Evolutionary conservation across 2,329 filamentous ascomycete species (phyloP).

Genomic region (Talaromyces sp.): DNA sequence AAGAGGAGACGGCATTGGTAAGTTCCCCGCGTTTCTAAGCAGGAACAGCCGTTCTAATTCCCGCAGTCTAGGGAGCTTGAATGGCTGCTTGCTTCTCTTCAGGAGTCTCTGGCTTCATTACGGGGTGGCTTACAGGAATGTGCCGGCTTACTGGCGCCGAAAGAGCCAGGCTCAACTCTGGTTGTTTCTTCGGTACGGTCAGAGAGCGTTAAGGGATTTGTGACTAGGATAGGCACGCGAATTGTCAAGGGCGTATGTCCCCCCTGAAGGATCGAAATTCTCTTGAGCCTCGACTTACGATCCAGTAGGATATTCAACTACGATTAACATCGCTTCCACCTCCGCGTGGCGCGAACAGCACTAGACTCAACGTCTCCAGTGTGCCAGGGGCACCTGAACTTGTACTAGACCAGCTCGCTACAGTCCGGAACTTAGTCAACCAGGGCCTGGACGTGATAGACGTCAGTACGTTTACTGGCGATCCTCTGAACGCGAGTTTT

Average conservation of each 20-base stretch:
- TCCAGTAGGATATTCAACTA: conserved; percentile 67
- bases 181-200: conserved; percentile 83
- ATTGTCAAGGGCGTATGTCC: conserved; percentile 80
- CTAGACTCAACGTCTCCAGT: conserved; percentile 53
- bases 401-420: conserved; percentile 67
- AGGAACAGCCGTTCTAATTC: conserved; percentile 1
- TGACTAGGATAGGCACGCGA: conserved; percentile 85
- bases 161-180: conserved; percentile 82
- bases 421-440: conserved; percentile 74
- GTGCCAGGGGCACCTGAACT: conserved; percentile 57
- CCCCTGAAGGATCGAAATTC: neutral
- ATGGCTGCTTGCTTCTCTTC: conserved; percentile 63
- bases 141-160: conserved; percentile 78
- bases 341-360: conserved; percentile 52
- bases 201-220: conserved; percentile 86
- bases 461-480: conserved; percentile 70
- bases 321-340: conserved; percentile 59
- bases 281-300: neutral
- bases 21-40: conserved; percentile 19
- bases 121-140: conserved; percentile 81
- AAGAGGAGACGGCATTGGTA: conserved; percentile 56
- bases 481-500: conserved; percentile 59
- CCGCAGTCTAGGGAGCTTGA: conserved; percentile 57
- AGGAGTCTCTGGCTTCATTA: conserved; percentile 60
- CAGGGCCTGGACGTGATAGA: conserved; percentile 80